Base-by-base conservation (phyloP, 768 basidiomycete genomes). In the Naganishia vaughanmartiniae region DNA sequence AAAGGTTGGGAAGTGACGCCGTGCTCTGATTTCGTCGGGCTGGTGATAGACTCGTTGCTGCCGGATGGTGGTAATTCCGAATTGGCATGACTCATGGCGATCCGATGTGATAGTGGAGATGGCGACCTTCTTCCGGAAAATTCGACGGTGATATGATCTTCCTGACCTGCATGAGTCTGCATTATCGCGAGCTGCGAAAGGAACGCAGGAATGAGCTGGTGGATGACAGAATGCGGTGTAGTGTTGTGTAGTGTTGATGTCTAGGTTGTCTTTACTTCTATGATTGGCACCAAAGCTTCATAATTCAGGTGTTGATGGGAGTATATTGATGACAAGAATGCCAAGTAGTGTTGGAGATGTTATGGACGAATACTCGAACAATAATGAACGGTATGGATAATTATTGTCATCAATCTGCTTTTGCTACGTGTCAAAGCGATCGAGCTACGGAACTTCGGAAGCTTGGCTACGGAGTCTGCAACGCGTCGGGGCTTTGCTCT, bases 101-200 rank as follows among this genome's bases (percentile, higher is more conserved):
- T 34, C 5, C 30, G 46, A 51, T 36, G 65, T 10, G 65, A 53
- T n/a, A 51, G 48, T 28, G 65, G 65, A 36, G 30, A 54, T 31
- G 65, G 65, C 21, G 65, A 53, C 19, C 65, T 31, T 53, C 65
- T n/a, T 33, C 48, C 30, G 1, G 65, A 51, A 66, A 66, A 63
- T 24, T 63, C 60, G 39, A 63, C 24, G 2, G 60, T 63, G 24
- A 45, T 12, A 45, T 63, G 60, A 26, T 63, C 60, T 15, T 63
- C 57, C n/a, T 12, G 15, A n/a, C 48, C 48, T 51, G 48, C 48
- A 51, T 51, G 48, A 51, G 48, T 26, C 21, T 51, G 48, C 48
- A 51, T 51, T 21, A 4, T 51, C 24, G 48, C 3, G 19, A 21
- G 12, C n/a, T 21, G n/a, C n/a, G 48, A 24, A 26, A n/a, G 7